phyloP scores from a whole-genome alignment of 164 flowering plant species.

The Houttuynia cordata region DNA sequence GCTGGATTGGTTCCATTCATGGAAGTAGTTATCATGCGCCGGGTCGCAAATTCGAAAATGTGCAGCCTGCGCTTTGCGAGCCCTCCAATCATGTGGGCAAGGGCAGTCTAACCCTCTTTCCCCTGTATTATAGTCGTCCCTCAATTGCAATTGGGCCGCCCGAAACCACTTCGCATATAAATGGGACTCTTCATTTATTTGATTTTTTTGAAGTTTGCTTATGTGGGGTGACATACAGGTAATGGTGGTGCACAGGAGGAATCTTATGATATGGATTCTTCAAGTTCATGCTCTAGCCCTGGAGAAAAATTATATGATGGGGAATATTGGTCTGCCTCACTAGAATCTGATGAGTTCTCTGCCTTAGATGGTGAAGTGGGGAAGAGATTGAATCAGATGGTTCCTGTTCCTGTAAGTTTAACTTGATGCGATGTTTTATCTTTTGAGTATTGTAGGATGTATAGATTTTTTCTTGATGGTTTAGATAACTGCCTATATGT shows the following conservation, averaged over 20 bases:
- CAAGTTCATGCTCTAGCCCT: constrained; percentile 62
- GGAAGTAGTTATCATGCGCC: no score
- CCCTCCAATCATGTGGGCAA: no score
- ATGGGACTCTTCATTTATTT: no score
- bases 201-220: not conserved
- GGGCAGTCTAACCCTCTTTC: no score
- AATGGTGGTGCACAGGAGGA: constrained; percentile 35
- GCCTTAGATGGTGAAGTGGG: constrained; percentile 69
- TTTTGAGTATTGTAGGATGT: no score
- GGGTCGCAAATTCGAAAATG: no score
- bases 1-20: not conserved
- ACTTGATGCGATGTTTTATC: not conserved
- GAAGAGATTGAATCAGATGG: constrained; percentile 66
- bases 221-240: constrained; percentile 19
- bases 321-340: constrained; percentile 38
- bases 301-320: constrained; percentile 34
- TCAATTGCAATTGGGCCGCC: no score
- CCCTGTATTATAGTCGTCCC: no score
- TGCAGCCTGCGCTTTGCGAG: no score
- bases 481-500: no score
- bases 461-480: no score
- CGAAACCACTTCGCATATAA: no score
- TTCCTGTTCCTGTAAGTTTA: constrained; percentile 65
- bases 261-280: constrained; percentile 27
- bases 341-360: constrained; percentile 47